Evolutionary conservation across 768 basidiomycete species (phyloP), one percentile per base, ranked within the genome.

Genomic region (Leccinum rimulosum): DNA sequence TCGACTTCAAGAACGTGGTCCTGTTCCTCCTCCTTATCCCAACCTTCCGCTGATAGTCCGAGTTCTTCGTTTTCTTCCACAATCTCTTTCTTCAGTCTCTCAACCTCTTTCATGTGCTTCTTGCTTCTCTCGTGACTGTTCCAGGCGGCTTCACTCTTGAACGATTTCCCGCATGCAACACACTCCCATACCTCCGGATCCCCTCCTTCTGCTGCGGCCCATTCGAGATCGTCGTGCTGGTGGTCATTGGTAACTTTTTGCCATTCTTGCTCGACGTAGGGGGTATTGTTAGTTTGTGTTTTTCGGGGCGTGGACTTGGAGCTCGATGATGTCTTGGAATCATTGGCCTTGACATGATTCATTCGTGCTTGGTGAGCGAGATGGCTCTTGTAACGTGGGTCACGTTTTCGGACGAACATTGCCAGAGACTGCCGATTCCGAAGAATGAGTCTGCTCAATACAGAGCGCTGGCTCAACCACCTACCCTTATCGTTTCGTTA

Each of bases 41-140:
- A 69, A 15, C 69, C 78, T 27, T 76, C 76, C 14, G 70, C 75
- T 22, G 91, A 74, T 17, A 70, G 9, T 1, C 79, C 86, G 4
- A 97, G 70, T 61, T 81, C 83, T 53, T 84, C 82, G 59, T 91
- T 81, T 65, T 98, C 93, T 56, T 77, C 75, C 63, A 78, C 69
- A 91, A 99, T 97, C 66, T 91, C 83, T 65, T 79, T 78, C 71
- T 83, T 85, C 59, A 99, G 68, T 63, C 77, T 79, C 67, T 92
- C 91, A 12, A 98, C 85, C 61, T 94, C 91, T 73, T 89, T 92
- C 70, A 91, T 70, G 67, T 99, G 97, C 73, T 94, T 97, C 75
- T 90, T 90, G 72, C 95, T 97, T 63, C 95, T 80, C 72, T 98
- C 97, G 63, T 98, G 97, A 71, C 94, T 98, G 65, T 87, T 80